phyloP scores from a whole-genome alignment of 2,329 filamentous ascomycete species.

The Pezicula neosporulosa region DNA sequence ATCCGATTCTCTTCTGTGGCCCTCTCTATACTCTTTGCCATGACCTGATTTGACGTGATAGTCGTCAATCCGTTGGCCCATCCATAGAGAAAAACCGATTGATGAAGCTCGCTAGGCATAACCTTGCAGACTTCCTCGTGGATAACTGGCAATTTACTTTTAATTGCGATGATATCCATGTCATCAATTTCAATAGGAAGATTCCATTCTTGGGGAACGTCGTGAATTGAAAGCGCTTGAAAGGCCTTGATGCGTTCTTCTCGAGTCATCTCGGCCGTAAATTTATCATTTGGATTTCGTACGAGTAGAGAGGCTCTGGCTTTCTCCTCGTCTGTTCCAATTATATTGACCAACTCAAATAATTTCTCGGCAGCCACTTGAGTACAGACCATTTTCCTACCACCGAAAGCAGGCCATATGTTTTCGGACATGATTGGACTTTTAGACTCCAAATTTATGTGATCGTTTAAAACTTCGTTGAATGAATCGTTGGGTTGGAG shows the following conservation, averaged over 20 bases:
- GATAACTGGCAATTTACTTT: constrained; percentile 40
- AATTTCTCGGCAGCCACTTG: constrained; percentile 59
- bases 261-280: constrained; percentile 12
- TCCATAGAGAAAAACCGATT: constrained; percentile 65
- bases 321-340: constrained; percentile 56
- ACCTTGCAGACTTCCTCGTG: constrained; percentile 39
- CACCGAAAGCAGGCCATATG: constrained; percentile 57
- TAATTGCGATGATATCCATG: constrained; percentile 34
- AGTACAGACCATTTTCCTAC: constrained; percentile 56
- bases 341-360: constrained; percentile 58
- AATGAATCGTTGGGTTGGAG: constrained; percentile 28
- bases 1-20: constrained; percentile 49
- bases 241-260: constrained; percentile 29
- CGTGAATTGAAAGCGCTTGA: constrained; percentile 47
- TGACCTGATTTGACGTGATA: constrained; percentile 62
- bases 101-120: constrained; percentile 43
- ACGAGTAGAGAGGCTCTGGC: constrained; percentile 52
- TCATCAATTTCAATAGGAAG: constrained; percentile 54
- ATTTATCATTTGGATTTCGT: constrained; percentile 19
- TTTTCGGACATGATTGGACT: constrained; percentile 55
- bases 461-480: constrained; percentile 30
- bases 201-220: constrained; percentile 47
- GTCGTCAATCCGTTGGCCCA: constrained; percentile 59
- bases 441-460: constrained; percentile 60
- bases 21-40: constrained; percentile 58